Evolutionary conservation across 345 rosid genomes (phyloP).

Genomic region (Arabidopsis arenosa): DNA sequence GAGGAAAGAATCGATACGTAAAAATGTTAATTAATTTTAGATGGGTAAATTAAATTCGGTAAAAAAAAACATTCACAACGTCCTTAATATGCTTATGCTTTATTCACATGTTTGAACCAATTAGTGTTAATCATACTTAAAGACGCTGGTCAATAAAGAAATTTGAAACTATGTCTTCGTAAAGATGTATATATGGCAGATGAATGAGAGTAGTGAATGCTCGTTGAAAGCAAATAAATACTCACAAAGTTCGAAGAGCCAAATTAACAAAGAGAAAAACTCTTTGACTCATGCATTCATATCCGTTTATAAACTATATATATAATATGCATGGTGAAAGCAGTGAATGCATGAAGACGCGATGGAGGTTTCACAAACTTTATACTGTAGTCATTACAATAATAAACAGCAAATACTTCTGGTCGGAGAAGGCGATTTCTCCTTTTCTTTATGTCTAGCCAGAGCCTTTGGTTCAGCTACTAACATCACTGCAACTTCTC

Average conservation of each 20-base stretch:
- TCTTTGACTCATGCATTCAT: background rate
- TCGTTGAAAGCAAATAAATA: conserved; percentile 15
- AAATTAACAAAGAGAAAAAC: conserved; percentile 11
- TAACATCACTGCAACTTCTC: conserved; percentile 58
- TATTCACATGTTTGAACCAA: background rate
- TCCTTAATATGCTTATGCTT: background rate
- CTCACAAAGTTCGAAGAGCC: conserved; percentile 25
- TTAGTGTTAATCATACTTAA: background rate
- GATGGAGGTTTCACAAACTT: conserved; percentile 16
- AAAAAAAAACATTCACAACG: background rate
- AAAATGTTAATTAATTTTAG: background rate
- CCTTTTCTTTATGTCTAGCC: conserved; percentile 56
- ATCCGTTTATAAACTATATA: background rate
- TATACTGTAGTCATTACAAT: conserved; percentile 42
- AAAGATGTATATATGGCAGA: background rate
- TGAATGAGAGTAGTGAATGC: conserved; percentile 20
- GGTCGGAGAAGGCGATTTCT: conserved; percentile 61
- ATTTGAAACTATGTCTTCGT: background rate
- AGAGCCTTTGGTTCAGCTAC: conserved; percentile 50
- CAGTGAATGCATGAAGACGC: background rate
- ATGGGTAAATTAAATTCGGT: too few species aligned
- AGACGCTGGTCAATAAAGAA: conserved; percentile 13
- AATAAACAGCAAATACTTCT: conserved; percentile 47
- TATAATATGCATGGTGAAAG: conserved; percentile 8
- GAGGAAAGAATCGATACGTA: too few species aligned